phyloP scores from a whole-genome alignment of 1,139 yeast species.

The Pichia sp. region DNA sequence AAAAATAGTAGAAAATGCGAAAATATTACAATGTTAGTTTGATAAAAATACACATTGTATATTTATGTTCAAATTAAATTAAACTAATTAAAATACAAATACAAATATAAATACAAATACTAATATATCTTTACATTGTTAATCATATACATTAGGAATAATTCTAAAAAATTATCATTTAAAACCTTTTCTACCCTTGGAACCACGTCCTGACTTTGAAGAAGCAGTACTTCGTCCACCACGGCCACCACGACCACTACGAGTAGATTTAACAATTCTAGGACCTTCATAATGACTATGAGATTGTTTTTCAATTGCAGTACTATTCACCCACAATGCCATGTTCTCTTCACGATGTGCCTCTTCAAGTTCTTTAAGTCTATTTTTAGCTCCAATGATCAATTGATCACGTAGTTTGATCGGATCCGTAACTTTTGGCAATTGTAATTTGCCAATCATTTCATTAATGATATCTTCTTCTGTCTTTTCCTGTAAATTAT shows the following conservation, averaged over 20 bases:
- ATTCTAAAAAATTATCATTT: too few species aligned
- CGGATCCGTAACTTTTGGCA: slow-evolving; percentile 1
- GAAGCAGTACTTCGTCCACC: too few species aligned
- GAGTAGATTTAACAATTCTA: slow-evolving; percentile 14
- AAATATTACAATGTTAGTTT: too few species aligned
- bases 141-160: too few species aligned
- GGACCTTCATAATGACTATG: slow-evolving; percentile 52
- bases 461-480: slow-evolving; percentile 1
- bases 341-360: slow-evolving; percentile 9
- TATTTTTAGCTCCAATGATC: slow-evolving; percentile 1
- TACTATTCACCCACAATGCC: slow-evolving; percentile 49
- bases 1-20: too few species aligned
- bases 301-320: slow-evolving; percentile 47
- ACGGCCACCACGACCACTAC: slow-evolving; percentile 9
- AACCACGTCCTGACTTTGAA: slow-evolving; percentile 1
- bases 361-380: slow-evolving; percentile 2
- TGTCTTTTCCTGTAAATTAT: too few species aligned
- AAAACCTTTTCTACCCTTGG: too few species aligned
- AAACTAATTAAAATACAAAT: too few species aligned
- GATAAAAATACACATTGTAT: too few species aligned
- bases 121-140: too few species aligned
- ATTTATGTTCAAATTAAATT: too few species aligned
- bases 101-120: too few species aligned
- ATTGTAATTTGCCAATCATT: slow-evolving; percentile 3
- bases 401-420: slow-evolving; percentile 3